Evolutionary conservation across 2,329 filamentous ascomycete species (phyloP), one percentile per base, ranked within the genome.

Genomic region (Cladophialophora bantiana): DNA sequence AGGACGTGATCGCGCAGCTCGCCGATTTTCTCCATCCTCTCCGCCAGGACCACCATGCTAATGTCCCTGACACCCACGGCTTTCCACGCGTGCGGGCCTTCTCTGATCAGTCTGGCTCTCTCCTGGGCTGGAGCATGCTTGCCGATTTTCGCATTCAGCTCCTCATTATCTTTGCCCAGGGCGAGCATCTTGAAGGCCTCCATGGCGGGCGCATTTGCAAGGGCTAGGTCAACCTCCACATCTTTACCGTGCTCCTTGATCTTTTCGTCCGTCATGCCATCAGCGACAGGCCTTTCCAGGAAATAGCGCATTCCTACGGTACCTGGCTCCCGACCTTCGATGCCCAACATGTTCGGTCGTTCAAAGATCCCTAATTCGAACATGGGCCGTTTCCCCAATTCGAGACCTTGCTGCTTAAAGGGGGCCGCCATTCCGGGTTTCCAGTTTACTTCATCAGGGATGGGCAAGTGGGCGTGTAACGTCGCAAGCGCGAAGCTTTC

Each of bases 331-430:
- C 76, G 75, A 6, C 81, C 82, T 20, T 80, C 79, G 13, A 77
- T 75, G 18, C 77, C 78, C 3, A 83, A 75, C 82, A 84, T 84
- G 64, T 82, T 83, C 0, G 82, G 82, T 1, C 82, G 75, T 70
- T 84, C 82, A 58, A 80, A 82, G 12, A 81, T 75, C 1, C 80
- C 79, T 2, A 81, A 69, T 50, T 82, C 80, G 62, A 82, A 82
- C 1, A 78, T 77, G 3, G 79, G 77, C 59, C 78, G 72, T 68
- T 75, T 80, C 12, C 70, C 68, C 2, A 73, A 73, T 38, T 72
- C 73, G 3, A 69, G 58, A 36, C 64, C 63, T 38, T 62, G 59
- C 32, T 64, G 66, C 58, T 66, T 63, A 7, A 62, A 36, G 6
- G 63, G 61, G 7, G 57, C 18, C 35, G 36, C 54, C 62, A 65